Evolutionary conservation across 2,329 filamentous ascomycete genomes (phyloP).

Genomic region (Phyllachora maydis): DNA sequence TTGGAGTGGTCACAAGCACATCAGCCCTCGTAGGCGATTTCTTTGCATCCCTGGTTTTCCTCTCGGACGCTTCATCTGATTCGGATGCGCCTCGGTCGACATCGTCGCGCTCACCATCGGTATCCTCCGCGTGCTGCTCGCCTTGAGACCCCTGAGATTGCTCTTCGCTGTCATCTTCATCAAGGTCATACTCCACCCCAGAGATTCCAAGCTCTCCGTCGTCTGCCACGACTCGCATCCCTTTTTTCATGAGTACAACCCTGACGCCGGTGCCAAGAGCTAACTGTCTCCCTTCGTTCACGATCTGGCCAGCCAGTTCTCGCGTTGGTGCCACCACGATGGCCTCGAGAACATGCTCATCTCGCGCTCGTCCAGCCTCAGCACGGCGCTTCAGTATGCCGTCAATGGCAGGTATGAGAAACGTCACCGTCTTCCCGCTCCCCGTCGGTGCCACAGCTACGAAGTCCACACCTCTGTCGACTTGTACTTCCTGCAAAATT

Average conservation of each 20-base stretch:
- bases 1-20: slow-evolving; percentile 62
- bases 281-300: slow-evolving; percentile 72
- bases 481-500: slow-evolving; percentile 12
- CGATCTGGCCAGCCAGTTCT: slow-evolving; percentile 61
- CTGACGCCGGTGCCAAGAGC: slow-evolving; percentile 55
- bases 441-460: slow-evolving; percentile 84
- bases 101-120: slow-evolving; percentile 1
- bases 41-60: slow-evolving; percentile 4
- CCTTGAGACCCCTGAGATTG: slow-evolving; percentile 1
- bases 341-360: slow-evolving; percentile 34
- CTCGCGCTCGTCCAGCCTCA: slow-evolving; percentile 14
- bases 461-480: slow-evolving; percentile 39
- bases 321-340: slow-evolving; percentile 62
- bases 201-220: too few species aligned
- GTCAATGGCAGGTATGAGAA: slow-evolving; percentile 73
- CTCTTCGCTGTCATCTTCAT: slow-evolving; percentile 2
- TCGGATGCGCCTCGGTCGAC: slow-evolving; percentile 2
- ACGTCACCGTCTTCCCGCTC: slow-evolving; percentile 89
- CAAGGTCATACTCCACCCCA: too few species aligned
- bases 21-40: slow-evolving; percentile 48
- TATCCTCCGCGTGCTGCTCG: slow-evolving; percentile 1
- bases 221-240: slow-evolving; percentile 44
- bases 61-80: slow-evolving; percentile 3
- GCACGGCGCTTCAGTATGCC: slow-evolving; percentile 40
- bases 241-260: slow-evolving; percentile 67